phyloP scores from a whole-genome alignment of 495 filamentous ascomycete genomes.

The Thermochaetoides thermophila region DNA sequence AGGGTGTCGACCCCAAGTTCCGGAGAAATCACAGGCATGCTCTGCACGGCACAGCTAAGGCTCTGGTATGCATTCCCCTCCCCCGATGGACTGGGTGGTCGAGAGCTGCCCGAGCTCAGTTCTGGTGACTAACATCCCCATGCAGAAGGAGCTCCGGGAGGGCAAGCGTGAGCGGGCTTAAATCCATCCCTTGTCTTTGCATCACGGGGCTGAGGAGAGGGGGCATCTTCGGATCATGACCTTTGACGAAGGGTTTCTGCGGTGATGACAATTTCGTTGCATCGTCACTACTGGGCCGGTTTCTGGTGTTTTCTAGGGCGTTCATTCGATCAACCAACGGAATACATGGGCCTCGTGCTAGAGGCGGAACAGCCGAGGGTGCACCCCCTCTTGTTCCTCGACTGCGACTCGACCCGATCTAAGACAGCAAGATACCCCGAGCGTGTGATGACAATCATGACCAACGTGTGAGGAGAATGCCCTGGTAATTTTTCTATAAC shows the following conservation, averaged over 20 bases:
- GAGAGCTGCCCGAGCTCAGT: too few relatives aligned
- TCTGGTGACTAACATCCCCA: slow-evolving; percentile 31
- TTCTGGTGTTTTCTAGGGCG: slow-evolving; percentile 24
- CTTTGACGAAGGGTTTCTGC: slow-evolving; percentile 19
- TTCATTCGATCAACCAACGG: slow-evolving; percentile 15
- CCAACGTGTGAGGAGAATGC: too few relatives aligned
- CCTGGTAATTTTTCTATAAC: too few relatives aligned
- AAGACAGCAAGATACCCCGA: slow-evolving; percentile 1
- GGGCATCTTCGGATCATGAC: slow-evolving; percentile 17
- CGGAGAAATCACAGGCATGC: slow-evolving; percentile 98
- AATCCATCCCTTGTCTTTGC: slow-evolving; percentile 25
- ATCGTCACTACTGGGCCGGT: slow-evolving; percentile 13
- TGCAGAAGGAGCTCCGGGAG: slow-evolving; percentile 93
- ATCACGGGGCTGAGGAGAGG: slow-evolving; percentile 6
- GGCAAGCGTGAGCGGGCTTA: slow-evolving; percentile 88
- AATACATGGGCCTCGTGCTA: slow-evolving; percentile 17
- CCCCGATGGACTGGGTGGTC: slow-evolving; percentile 1
- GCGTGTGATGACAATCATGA: too few relatives aligned
- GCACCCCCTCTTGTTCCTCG: slow-evolving; percentile 5
- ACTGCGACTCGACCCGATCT: neutral
- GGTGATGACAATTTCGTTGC: slow-evolving; percentile 9
- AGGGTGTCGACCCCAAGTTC: slow-evolving; percentile 99
- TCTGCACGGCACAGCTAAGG: slow-evolving; percentile 94
- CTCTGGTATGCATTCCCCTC: slow-evolving; percentile 56
- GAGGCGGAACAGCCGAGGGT: slow-evolving; percentile 11